Base-by-base conservation (phyloP, 257 asterid species). In the Gardenia jasminoides region DNA sequence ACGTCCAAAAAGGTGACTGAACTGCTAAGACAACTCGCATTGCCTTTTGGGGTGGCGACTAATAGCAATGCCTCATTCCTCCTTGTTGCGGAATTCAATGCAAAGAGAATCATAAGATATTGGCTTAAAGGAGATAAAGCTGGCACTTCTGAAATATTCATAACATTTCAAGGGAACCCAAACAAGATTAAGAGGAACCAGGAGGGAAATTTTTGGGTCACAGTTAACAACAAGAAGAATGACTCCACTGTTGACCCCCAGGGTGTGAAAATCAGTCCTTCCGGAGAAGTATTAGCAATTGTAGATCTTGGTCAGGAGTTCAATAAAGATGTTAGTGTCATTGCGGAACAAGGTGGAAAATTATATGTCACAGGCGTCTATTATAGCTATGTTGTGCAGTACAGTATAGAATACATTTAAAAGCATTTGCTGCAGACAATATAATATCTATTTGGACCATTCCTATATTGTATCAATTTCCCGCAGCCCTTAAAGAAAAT, bases 131-230 rank as follows among this genome's bases (percentile, higher is more conserved):
- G 75, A 3, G 59, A 43, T 4, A 70, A 70, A 12, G 75, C 59
- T 17, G 33, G 56, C 19, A 44, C 75, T 19, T 44, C 75, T 19
- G 30, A 66, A 28, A 41, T 70, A 17, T 44, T 70, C 33, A 6
- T 44, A 16, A 44, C 17, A 11, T 70, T 70, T 43, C 13, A 26
- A 39, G 75, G 75, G 6, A 24, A 10, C 8, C 54, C 36, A 22
- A 41, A 44, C 56, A 46, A 71, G 76, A 71, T 71, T 46, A 75
- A n/a, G 58, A 26, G 70, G 70, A 58, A 36, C 56, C 22, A 15
- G 12, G 76, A 71, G 9, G 76, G 76, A 10, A 10, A 71, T 71
- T 70, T 71, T 52, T 75, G 70, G 78, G 41, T 74, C 56, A 48
- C 47, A 9, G 67, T 75, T 6, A 41, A 61, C 39, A 19, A 8